Conservation (phyloP, 441 rosid genomes). For the Eutrema salsugineum region DNA sequence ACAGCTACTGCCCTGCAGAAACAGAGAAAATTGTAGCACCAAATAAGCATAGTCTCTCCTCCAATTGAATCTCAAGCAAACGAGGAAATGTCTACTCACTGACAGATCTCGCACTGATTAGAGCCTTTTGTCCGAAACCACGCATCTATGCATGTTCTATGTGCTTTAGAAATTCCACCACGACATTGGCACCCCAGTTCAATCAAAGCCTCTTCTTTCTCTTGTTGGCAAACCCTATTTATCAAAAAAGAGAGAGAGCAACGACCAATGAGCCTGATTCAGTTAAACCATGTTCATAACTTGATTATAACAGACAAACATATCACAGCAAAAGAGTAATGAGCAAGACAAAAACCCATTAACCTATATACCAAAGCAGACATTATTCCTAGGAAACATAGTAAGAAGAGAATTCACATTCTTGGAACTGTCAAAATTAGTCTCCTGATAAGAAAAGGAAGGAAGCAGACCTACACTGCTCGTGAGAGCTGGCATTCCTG, state of each 20-base stretch:
- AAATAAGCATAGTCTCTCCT: neutral
- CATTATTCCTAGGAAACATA: neutral
- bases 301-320: neutral
- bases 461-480: slow-evolving; percentile 62
- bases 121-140: slow-evolving; percentile 87
- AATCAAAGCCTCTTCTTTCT: slow-evolving; percentile 73
- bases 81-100: slow-evolving; percentile 36
- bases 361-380: neutral
- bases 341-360: neutral
- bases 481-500: slow-evolving; percentile 52
- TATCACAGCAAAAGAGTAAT: neutral
- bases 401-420: neutral
- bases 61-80: neutral
- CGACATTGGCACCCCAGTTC: slow-evolving; percentile 87
- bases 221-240: slow-evolving; percentile 77
- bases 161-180: slow-evolving; percentile 79
- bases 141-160: slow-evolving; percentile 74
- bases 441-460: neutral
- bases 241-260: neutral
- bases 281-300: neutral
- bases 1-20: slow-evolving; percentile 58
- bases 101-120: slow-evolving; percentile 92
- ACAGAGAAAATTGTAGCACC: neutral
- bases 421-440: neutral
- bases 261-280: neutral